Base-by-base conservation (phyloP, 495 filamentous ascomycete genomes). In the Hyaloscypha hepaticicola region DNA sequence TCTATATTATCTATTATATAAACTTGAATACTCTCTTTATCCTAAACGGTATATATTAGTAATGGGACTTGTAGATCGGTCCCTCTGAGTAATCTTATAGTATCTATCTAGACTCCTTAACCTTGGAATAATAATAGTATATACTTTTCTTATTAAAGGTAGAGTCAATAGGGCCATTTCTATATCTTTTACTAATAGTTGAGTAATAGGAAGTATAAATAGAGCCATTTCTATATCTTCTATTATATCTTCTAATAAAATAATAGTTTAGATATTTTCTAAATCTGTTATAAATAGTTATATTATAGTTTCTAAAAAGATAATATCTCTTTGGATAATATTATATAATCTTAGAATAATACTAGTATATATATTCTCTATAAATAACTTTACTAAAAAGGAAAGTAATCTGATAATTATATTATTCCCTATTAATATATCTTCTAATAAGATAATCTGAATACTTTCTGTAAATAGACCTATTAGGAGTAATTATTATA, bases 61-160 rank as follows among this genome's bases (percentile, higher is more conserved):
- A 28, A 29, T 60, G 27, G 58, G 33, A 29, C 58, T 60, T 45
- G 24, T 28, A 60, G 58, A 60, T 19, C 24, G 24, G 58, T 33
- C n/a, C 58, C 58, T 60, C 38, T 28, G n/a, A 24, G 5, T 60
- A 29, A 60, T 45, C 58, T 58, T 58, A 28, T 25, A 27, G 55
- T 28, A 28, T 58, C n/a, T 21, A 27, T 58, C 55, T 58, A 58
- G 29, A 27, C 55, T 58, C 26, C 55, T 58, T n/a, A 27, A 58
- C 55, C 55, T 58, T 60, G 24, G 12, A 5, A 24, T 24, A 48
- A 49, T 25, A 60, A 33, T n/a, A 24, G 21, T 48, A 48, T 49
- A 24, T 29, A 24, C 19, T 24, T 50, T 50, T 5, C 19, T 50
- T 50, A 50, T 16, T 50, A 50, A n/a, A n/a, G n/a, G n/a, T n/a